phyloP scores from a whole-genome alignment of 148 eudicot genomes.

The Diospyros lotus region DNA sequence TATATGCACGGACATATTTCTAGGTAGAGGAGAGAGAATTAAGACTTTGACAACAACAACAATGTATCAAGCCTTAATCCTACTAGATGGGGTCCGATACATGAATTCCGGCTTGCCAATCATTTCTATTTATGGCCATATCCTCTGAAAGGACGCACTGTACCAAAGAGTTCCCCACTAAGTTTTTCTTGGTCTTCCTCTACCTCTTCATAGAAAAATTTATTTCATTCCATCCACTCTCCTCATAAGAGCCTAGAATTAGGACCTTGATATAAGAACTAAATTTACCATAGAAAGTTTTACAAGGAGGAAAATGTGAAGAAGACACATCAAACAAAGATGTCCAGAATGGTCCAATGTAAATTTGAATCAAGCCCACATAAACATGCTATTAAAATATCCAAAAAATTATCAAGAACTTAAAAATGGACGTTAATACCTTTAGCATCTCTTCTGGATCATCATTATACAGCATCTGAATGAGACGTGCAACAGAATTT shows the following conservation, averaged over 20 bases:
- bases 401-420: neutral
- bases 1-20: neutral
- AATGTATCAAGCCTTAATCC: too few species aligned
- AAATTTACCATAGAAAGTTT: neutral
- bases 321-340: neutral
- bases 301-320: neutral
- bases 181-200: too few species aligned
- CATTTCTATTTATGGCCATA: too few species aligned
- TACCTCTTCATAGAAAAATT: too few species aligned
- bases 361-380: neutral
- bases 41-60: too few species aligned
- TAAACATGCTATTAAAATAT: neutral
- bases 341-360: neutral
- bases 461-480: constrained; percentile 80
- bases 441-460: constrained; percentile 90
- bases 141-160: too few species aligned
- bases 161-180: too few species aligned
- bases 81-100: too few species aligned
- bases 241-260: neutral
- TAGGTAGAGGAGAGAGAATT: neutral
- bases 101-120: too few species aligned
- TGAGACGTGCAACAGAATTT: constrained; percentile 93
- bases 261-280: neutral
- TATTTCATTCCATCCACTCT: too few species aligned
- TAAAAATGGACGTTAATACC: constrained; percentile 27